phyloP scores from a whole-genome alignment of 1,284 basidiomycete species.

The Moesziomyces globuligerus region DNA sequence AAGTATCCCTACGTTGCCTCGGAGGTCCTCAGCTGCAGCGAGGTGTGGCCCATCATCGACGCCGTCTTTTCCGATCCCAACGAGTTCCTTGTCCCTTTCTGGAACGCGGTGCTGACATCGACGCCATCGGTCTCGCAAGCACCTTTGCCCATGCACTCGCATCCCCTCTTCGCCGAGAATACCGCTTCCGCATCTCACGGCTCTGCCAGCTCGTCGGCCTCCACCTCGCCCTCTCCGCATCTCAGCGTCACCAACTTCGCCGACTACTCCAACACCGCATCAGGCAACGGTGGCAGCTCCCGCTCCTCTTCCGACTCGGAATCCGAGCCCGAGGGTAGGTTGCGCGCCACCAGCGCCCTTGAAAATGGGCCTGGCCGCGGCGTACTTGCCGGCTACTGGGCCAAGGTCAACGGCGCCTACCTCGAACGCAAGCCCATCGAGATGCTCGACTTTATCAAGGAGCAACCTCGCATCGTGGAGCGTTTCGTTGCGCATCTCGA shows the following conservation, averaged over 20 bases:
- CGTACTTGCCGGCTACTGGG: conserved; percentile 72
- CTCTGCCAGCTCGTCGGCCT: conserved; percentile 20
- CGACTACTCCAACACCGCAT: conserved; percentile 21
- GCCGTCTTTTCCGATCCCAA: conserved; percentile 80
- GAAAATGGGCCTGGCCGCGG: conserved; percentile 70
- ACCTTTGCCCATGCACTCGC: conserved; percentile 60
- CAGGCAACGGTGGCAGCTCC: conserved; percentile 22
- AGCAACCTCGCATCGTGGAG: conserved; percentile 83
- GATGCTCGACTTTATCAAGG: conserved; percentile 92
- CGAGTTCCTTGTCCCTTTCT: conserved; percentile 74
- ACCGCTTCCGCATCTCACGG: conserved; percentile 14
- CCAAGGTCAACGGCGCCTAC: conserved; percentile 87
- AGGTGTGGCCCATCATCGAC: conserved; percentile 93
- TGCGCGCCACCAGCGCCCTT: conserved; percentile 45
- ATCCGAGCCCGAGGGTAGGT: conserved; percentile 22
- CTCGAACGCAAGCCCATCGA: conserved; percentile 87
- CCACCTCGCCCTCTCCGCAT: conserved; percentile 37
- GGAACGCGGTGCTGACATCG: conserved; percentile 87
- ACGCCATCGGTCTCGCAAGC: conserved; percentile 69
- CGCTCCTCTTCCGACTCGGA: conserved; percentile 31
- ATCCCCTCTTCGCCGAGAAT: conserved; percentile 60
- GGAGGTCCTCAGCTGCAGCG: conserved; percentile 88
- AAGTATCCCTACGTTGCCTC: conserved; percentile 90
- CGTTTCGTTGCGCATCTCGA: conserved; percentile 87
- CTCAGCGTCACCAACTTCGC: conserved; percentile 45